phyloP scores from a whole-genome alignment of 2,329 filamentous ascomycete species.

The Leptographium lundbergii region DNA sequence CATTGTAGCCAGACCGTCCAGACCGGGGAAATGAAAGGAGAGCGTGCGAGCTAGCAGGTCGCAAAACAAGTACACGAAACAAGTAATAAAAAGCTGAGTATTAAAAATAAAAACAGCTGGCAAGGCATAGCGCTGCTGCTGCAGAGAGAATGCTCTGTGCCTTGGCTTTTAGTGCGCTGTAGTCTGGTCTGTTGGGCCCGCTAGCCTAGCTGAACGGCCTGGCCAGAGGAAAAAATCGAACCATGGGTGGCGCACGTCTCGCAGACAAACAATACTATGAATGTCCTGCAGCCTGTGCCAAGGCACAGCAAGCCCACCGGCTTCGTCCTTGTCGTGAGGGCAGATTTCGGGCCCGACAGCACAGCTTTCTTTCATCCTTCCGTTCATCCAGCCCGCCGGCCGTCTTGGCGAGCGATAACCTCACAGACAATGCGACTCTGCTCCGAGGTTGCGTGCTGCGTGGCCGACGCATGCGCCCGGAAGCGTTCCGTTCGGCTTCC shows the following conservation, averaged over 20 bases:
- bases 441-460: too few species aligned
- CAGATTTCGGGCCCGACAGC: too few species aligned
- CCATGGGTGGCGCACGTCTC: background rate
- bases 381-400: too few species aligned
- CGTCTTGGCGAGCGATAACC: too few species aligned
- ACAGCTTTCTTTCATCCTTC: too few species aligned
- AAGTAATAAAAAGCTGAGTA: background rate
- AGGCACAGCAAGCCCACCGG: too few species aligned
- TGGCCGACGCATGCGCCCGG: too few species aligned
- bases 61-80: background rate
- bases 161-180: background rate
- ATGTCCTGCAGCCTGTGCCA: background rate
- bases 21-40: too few species aligned
- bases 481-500: too few species aligned
- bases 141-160: background rate
- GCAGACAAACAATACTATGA: background rate
- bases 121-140: background rate
- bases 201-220: background rate
- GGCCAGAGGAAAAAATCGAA: background rate
- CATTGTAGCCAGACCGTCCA: too few species aligned
- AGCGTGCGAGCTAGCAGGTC: background rate
- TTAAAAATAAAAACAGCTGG: background rate
- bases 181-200: background rate
- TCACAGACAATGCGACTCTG: too few species aligned
- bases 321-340: too few species aligned